Conservation (phyloP, 2,329 filamentous ascomycete genomes). For the Aspergillus pseudonomiae region DNA sequence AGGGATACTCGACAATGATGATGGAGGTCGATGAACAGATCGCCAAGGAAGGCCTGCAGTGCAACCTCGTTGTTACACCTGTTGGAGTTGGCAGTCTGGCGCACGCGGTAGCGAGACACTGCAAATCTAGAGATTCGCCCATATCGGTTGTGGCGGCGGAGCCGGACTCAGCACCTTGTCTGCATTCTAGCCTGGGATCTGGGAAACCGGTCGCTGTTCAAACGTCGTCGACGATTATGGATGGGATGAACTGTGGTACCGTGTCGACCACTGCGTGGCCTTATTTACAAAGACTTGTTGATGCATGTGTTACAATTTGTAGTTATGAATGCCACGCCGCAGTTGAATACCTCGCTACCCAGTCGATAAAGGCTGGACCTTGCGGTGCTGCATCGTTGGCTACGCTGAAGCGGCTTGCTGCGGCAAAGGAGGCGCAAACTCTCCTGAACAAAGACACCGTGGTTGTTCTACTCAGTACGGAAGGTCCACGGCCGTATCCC, state of each 20-base stretch:
- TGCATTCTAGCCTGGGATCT: constrained; percentile 52
- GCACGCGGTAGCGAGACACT: constrained; percentile 69
- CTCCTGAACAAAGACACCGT: constrained; percentile 52
- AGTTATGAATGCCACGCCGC: constrained; percentile 66
- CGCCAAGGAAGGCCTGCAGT: constrained; percentile 39
- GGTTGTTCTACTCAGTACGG: constrained; percentile 69
- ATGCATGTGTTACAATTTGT: constrained; percentile 62
- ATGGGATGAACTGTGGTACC: constrained; percentile 72
- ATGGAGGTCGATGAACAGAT: constrained; percentile 68
- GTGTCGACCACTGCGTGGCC: constrained; percentile 69
- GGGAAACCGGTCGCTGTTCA: constrained; percentile 54
- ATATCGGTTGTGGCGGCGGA: constrained; percentile 68
- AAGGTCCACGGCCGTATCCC: constrained; percentile 61
- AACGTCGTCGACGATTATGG: constrained; percentile 70
- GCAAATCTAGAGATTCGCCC: constrained; percentile 50
- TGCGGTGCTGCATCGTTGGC: constrained; percentile 62
- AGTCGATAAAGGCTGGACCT: constrained; percentile 59
- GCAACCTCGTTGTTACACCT: constrained; percentile 62
- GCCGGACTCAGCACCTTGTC: constrained; percentile 63
- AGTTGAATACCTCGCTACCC: constrained; percentile 54
- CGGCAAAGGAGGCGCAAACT: constrained; percentile 32
- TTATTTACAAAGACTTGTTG: constrained; percentile 59
- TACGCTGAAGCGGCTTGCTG: constrained; percentile 57
- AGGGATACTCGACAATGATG: constrained; percentile 77
- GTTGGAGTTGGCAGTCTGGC: constrained; percentile 75